These are phyloP conservation scores for Phytophthora melonis DNA, from an alignment of 352 stramenopile genomes.

Conservation along the genomic window DNA sequence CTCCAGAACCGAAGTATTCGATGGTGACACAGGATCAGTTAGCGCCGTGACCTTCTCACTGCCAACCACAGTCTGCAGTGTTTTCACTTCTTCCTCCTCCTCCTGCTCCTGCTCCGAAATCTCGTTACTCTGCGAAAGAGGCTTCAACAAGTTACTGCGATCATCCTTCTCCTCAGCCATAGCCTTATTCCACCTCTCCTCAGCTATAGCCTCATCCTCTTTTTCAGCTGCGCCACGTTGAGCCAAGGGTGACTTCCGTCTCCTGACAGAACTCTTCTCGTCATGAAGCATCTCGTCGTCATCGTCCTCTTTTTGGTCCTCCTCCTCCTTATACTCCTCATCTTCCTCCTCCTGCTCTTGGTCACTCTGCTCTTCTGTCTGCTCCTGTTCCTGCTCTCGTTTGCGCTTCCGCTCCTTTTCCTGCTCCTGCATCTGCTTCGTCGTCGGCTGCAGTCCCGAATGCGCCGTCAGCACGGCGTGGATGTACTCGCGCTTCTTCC, in stretches of 20 bases:
- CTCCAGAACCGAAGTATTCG: not conserved
- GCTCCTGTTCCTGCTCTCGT: not conserved
- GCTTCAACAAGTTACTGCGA: not conserved
- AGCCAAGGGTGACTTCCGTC: not conserved
- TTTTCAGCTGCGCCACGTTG: not conserved
- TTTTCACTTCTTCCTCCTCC: no score
- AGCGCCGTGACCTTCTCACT: not conserved
- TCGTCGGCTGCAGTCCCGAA: not conserved
- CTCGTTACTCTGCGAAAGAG: not conserved
- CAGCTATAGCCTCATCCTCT: not conserved
- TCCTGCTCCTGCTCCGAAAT: not conserved
- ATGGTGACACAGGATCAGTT: not conserved
- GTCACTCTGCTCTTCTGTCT: not conserved
- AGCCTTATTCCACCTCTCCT: no score
- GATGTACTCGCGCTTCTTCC: conserved; percentile 41
- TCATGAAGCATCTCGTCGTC: not conserved
- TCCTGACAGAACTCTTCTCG: not conserved
- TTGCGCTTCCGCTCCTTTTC: conserved; percentile 3
- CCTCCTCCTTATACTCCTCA: not conserved
- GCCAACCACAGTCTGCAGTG: not conserved
- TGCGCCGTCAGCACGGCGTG: conserved; percentile 20
- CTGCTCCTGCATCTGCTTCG: not conserved
- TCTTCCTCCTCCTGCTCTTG: conserved; percentile 13
- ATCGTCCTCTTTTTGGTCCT: no score
- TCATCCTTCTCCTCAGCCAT: not conserved